Evolutionary conservation across 768 basidiomycete genomes (phyloP).

Genomic region (Tylopilus sp.): DNA sequence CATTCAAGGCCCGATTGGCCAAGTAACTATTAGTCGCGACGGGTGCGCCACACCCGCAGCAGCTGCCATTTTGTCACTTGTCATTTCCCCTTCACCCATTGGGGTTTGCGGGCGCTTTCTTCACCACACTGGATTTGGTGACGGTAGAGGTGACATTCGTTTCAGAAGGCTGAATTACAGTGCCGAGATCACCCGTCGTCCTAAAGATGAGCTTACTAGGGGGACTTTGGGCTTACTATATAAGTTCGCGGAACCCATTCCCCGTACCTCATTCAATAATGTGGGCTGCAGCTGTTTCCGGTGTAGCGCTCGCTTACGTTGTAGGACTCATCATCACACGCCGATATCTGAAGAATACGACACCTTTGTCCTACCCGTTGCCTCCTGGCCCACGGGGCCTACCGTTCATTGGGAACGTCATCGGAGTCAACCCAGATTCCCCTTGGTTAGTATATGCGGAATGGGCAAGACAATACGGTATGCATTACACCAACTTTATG

Average conservation of each 20-base stretch:
- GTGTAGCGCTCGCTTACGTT: constrained; percentile 4
- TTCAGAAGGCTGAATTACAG: neutral
- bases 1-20: neutral
- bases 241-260: neutral
- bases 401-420: constrained; percentile 33
- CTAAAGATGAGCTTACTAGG: neutral
- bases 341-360: constrained; percentile 4
- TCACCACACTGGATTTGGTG: neutral
- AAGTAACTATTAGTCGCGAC: neutral
- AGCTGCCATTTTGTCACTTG: too few relatives aligned
- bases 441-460: constrained; percentile 38
- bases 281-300: constrained; percentile 1
- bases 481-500: neutral
- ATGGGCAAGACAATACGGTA: constrained; percentile 38
- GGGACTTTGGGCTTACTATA: neutral
- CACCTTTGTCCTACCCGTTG: constrained; percentile 5
- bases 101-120: neutral
- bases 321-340: constrained; percentile 8
- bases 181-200: neutral
- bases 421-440: constrained; percentile 14
- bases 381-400: constrained; percentile 40
- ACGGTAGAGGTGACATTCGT: neutral
- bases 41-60: neutral
- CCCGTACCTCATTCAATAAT: neutral
- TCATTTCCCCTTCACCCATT: neutral